phyloP scores from a whole-genome alignment of 2,329 filamentous ascomycete species.

The Monilinia fructicola region DNA sequence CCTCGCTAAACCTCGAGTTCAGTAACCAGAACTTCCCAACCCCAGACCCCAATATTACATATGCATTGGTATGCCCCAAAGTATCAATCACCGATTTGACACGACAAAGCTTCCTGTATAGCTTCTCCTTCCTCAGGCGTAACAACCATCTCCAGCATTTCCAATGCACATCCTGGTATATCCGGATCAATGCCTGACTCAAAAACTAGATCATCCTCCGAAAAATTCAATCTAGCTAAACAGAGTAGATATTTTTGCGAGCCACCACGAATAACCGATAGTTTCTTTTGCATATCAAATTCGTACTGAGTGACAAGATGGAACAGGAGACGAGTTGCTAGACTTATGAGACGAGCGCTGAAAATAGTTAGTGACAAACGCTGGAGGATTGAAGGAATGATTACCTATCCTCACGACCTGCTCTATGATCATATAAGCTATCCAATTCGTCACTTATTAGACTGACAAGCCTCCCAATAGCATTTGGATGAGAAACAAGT shows the following conservation, averaged over 20 bases:
- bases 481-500: slow-evolving; percentile 66
- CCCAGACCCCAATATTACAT: background rate
- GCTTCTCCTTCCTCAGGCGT: slow-evolving; percentile 76
- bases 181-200: slow-evolving; percentile 76
- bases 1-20: background rate
- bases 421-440: slow-evolving; percentile 52
- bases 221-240: slow-evolving; percentile 81
- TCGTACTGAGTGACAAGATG: slow-evolving; percentile 61
- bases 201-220: slow-evolving; percentile 72
- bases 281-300: slow-evolving; percentile 69
- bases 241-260: slow-evolving; percentile 80
- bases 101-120: slow-evolving; percentile 40
- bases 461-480: slow-evolving; percentile 72
- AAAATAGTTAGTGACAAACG: slow-evolving; percentile 14
- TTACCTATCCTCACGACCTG: slow-evolving; percentile 46
- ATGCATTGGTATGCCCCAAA: background rate
- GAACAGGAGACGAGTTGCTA: slow-evolving; percentile 59
- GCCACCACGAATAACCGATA: slow-evolving; percentile 67
- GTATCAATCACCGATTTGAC: background rate
- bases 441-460: slow-evolving; percentile 73
- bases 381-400: slow-evolving; percentile 8
- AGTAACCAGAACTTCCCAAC: background rate
- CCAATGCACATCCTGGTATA: slow-evolving; percentile 77
- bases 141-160: slow-evolving; percentile 75
- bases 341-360: slow-evolving; percentile 54